Conservation (phyloP, 768 basidiomycete genomes). For the Suillus paluster region DNA sequence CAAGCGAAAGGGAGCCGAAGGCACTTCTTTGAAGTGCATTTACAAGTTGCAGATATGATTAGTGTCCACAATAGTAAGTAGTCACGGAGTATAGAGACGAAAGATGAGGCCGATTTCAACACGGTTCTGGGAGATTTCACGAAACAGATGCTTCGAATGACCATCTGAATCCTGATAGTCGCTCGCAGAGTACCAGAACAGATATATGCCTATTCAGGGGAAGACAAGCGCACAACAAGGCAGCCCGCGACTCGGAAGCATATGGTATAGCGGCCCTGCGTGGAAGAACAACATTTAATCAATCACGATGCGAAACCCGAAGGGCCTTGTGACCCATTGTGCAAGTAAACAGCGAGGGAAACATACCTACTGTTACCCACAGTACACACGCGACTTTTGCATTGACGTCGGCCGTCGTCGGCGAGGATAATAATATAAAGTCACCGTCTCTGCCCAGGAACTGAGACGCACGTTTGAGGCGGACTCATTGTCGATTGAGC, state of each 20-base stretch:
- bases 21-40: background rate
- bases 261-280: background rate
- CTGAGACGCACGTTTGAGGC: conserved; percentile 2
- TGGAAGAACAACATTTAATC: background rate
- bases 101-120: background rate
- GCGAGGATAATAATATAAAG: background rate
- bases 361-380: background rate
- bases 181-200: background rate
- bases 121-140: background rate
- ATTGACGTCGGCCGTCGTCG: background rate
- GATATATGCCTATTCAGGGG: background rate
- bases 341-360: background rate
- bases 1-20: background rate
- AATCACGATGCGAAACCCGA: no score
- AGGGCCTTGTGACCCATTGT: background rate
- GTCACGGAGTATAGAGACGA: no score
- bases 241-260: conserved; percentile 1
- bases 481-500: background rate
- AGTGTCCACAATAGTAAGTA: background rate
- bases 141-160: background rate
- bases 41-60: background rate
- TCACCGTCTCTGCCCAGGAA: background rate
- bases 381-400: no score
- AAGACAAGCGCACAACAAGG: background rate
- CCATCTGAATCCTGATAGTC: background rate